Conservation (phyloP, 139 green algal species). For the Chlamydomonas eustigma region DNA sequence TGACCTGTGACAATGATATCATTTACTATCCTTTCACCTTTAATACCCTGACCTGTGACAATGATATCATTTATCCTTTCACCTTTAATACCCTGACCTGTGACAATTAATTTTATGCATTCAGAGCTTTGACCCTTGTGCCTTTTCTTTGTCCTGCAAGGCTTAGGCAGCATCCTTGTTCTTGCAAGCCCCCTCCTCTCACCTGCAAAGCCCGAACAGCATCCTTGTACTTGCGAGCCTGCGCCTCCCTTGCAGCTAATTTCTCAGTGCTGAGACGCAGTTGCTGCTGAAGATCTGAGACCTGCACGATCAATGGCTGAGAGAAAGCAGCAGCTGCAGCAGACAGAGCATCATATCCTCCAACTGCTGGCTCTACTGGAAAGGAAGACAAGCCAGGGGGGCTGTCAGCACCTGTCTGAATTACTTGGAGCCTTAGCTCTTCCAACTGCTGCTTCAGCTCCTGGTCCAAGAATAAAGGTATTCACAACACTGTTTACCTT, state of each 20-base stretch:
- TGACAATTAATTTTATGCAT: too few relatives aligned
- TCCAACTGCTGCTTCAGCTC: constrained; percentile 20
- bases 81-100: not conserved
- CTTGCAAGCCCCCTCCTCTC: not conserved
- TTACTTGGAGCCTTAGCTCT: constrained; percentile 17
- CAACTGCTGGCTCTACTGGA: not conserved
- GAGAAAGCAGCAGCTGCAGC: constrained; percentile 3
- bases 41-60: not conserved
- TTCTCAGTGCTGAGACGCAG: constrained; percentile 23
- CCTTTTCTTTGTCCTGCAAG: too few relatives aligned
- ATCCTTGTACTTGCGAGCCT: constrained; percentile 52
- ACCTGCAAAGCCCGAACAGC: constrained; percentile 8
- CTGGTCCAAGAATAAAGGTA: constrained; percentile 12
- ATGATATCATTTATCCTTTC: not conserved
- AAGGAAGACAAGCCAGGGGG: not conserved
- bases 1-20: too few relatives aligned
- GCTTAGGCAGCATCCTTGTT: too few relatives aligned
- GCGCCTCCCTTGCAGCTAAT: constrained; percentile 37
- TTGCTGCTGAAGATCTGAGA: constrained; percentile 36
- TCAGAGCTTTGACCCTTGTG: too few relatives aligned
- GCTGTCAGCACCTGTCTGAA: constrained; percentile 4
- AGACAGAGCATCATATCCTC: not conserved
- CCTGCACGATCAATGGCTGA: constrained; percentile 8
- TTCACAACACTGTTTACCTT: too few relatives aligned
- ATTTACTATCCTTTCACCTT: not conserved